These are phyloP conservation scores for Tulasnella sp. DNA, from an alignment of 768 basidiomycete genomes.

Conservation along the genomic window DNA sequence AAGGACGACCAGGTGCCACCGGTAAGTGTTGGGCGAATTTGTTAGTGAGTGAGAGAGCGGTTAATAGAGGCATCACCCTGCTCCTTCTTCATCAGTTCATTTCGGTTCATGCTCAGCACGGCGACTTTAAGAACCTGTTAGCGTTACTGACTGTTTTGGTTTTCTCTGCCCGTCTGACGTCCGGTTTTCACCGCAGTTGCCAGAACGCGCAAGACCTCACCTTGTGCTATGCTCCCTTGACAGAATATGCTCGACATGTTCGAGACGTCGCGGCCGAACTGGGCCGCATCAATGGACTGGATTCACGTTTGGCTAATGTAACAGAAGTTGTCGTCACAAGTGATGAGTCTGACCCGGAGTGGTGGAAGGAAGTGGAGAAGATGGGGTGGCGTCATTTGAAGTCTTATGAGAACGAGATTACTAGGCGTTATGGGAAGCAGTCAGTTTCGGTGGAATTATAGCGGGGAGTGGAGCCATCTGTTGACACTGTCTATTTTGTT, in stretches of 20 bases:
- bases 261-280: slow-evolving; percentile 14
- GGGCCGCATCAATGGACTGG: neutral
- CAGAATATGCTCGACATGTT: neutral
- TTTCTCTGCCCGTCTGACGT: too few species aligned
- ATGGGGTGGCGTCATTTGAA: slow-evolving; percentile 9
- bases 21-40: neutral
- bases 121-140: neutral
- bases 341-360: slow-evolving; percentile 17
- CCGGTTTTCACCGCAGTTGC: neutral
- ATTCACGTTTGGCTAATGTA: neutral
- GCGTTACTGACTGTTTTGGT: too few species aligned
- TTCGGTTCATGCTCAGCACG: neutral
- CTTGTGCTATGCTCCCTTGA: neutral
- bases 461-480: too few species aligned
- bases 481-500: too few species aligned
- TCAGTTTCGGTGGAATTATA: neutral
- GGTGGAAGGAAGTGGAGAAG: slow-evolving; percentile 3
- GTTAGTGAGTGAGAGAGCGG: neutral
- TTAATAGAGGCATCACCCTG: neutral
- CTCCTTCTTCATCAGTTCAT: slow-evolving; percentile 3
- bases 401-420: neutral
- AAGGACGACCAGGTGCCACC: neutral
- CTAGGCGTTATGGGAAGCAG: neutral
- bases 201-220: neutral
- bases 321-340: slow-evolving; percentile 25